Base-by-base conservation (phyloP, 169 alveolate genomes). In the Miamiensis avidus region DNA sequence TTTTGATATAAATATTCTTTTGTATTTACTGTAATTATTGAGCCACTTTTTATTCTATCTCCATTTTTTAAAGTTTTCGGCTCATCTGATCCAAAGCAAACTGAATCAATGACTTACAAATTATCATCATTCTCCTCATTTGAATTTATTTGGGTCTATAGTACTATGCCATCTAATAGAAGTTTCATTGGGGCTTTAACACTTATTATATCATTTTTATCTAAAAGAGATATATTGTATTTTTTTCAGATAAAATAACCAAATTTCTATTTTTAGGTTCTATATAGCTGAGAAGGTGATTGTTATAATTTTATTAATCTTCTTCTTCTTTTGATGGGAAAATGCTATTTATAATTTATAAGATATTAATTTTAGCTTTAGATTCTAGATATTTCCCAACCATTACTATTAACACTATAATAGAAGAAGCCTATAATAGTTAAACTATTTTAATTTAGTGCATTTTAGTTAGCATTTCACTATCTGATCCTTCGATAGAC, bases 321-420 rank as follows among this genome's bases (percentile, higher is more conserved):
- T 78, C 34, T 74, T 77, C 74, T n/a, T 85, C 29, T 29, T 78
- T 78, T 34, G 78, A 31, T 26, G 89, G 89, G 72, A 85, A 78
- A 72, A 85, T 81, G 32, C 72, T 28, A 30, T 85, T 74, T 34
- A 75, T 65, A 85, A 85, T 85, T 26, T 78, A 31, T 28, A 85
- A 29, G 26, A 85, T 85, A 25, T 76, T 78, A 28, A 64, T 33
- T 73, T 86, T 86, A 0, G 90, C 85, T 27, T 81, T 34, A 34
- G 84, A 86, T 81, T 86, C 90, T 31, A 81, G 27, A 33, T 86
- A 86, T 75, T 86, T 86, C 0, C 90, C 90, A 0, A 86, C 81
- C 1, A 69, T 81, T n/a, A 81, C 32, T 0, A 86, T 79, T 25
- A 82, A 64, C 25, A 86, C 31, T 26, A 86, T 86, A 31, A 86